Base-by-base conservation (phyloP, 768 basidiomycete species). In the Pholiota molesta region DNA sequence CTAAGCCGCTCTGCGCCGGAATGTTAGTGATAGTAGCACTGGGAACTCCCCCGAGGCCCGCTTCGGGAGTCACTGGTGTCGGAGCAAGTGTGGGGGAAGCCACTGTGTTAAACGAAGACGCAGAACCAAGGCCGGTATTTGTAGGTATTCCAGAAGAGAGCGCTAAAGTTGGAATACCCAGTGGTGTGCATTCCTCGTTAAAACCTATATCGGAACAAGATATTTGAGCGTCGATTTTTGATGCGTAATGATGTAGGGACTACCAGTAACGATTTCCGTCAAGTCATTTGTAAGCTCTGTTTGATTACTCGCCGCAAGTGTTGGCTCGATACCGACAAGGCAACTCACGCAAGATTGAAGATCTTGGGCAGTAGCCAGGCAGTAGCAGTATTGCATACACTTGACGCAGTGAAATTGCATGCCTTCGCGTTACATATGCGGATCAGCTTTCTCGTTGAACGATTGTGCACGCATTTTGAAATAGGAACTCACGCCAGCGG, bases 331-430 rank as follows among this genome's bases (percentile, higher is more conserved):
- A 6, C 23, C 17, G 33, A 45, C 42, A 8, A 61, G 16, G 35
- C 60, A 61, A 29, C 56, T 44, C 3, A 61, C n/a, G 26, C 60
- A 61, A 14, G 13, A 35, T 51, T 61, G 53, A 13, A 61, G 33
- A 35, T 51, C 45, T 37, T 56, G 54, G 6, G 14, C 28, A 35
- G 35, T 61, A 11, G 29, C 29, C 52, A 44, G 6, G 14, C 28
- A 35, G 35, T 61, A 11, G 29, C 29, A 16, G 16, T 23, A 8
- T 33, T 49, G 23, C 60, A 61, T 26, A 54, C 16, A 51, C 60
- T 56, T 19, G 57, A 45, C 3, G 55, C n/a, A 21, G 35, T 21
- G 37, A 16, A 5, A 40, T n/a, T 19, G 42, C 55, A 57, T 31
- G 55, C 17, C 55, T 57, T 39, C 19, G 4, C 14, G 28, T 23